These are phyloP conservation scores for Hordeum vulgare DNA, from an alignment of 176 grass and related monocot genomes.

Conservation along the genomic window MorexV3_pseudomolecules_assembly NC_058520.1:487993338-487993837, in stretches of 20 bases:
- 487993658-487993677: constrained; percentile 34
- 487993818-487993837: background rate
- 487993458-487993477: constrained; percentile 4
- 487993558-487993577: constrained; percentile 13
- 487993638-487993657: constrained; percentile 28
- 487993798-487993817: too few relatives aligned
- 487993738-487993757: background rate
- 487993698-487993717: background rate
- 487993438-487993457: background rate
- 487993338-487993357: constrained; percentile 40
- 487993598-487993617: constrained; percentile 6
- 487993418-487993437: constrained; percentile 19
- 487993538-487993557: background rate
- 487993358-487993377: constrained; percentile 81
- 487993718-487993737: background rate
- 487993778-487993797: background rate
- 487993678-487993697: constrained; percentile 4
- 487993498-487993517: constrained; percentile 18
- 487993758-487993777: background rate
- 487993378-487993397: constrained; percentile 10
- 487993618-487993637: background rate
- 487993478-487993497: background rate
- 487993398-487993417: background rate
- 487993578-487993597: constrained; percentile 2
- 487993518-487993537: background rate